A percentile compares a stretch with the other conserved stretches of the same genome.
Conservation (phyloP, 305 asterid genomes). For the Fraxinus latifolia region DNA sequence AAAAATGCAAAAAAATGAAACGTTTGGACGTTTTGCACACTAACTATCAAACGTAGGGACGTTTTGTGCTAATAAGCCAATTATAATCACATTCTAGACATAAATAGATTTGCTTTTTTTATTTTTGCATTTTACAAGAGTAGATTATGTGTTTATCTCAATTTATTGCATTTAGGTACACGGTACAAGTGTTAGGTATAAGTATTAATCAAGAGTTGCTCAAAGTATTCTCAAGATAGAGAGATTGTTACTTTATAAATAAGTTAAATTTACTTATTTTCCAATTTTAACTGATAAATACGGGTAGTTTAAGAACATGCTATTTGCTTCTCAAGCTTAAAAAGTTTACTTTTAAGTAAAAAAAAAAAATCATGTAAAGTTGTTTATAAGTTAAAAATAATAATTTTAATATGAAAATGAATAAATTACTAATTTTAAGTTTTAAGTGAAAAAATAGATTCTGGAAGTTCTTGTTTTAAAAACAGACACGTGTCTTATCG, state of each 20-base stretch:
- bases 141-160: not conserved
- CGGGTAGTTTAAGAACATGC: not conserved
- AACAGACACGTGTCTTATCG: not conserved
- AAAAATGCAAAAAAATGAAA: no score
- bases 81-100: no score
- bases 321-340: not conserved
- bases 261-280: not conserved
- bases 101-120: no score
- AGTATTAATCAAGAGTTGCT: not conserved
- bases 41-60: no score
- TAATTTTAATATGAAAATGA: no score
- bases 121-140: no score
- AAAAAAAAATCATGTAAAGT: no score
- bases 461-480: not conserved
- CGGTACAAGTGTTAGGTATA: not conserved
- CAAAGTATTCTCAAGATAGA: no score
- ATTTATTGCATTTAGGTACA: not conserved
- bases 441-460: no score
- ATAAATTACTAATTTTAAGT: not conserved
- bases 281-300: not conserved
- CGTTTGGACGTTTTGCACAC: no score
- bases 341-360: not conserved
- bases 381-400: no score
- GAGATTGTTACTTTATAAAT: not conserved
- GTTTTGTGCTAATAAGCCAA: no score